Base-by-base conservation (phyloP, 2,329 filamentous ascomycete genomes). In the Shiraia sp. region DNA sequence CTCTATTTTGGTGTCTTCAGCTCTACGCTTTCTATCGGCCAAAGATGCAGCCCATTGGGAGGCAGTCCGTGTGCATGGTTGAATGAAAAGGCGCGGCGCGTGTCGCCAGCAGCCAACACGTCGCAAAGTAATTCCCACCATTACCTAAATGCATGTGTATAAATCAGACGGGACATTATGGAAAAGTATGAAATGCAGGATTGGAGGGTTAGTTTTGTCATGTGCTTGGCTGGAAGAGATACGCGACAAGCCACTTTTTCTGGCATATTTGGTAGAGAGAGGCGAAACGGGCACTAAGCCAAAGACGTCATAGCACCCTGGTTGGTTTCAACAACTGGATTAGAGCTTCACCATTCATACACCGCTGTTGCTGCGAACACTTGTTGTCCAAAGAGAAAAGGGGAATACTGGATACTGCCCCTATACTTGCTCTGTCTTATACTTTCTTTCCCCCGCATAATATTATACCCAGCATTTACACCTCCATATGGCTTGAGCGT, bases 101-200 rank as follows among this genome's bases (percentile, higher is more conserved):
- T 44, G 55, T 37, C 39, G 56, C 61, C 63, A 53, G 55, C 45
- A 53, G 36, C 19, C 19, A 22, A 51, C 31, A 24, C 51, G 47
- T 45, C 50, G 51, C 40, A 61, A 46, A 55, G 44, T 48, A 49
- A 61, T 54, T 51, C 44, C 19, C 40, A 48, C 57, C 65, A 69
- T 69, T 41, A 58, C 50, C 59, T 49, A 28, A 34, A 30, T 39
- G 43, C 38, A 38, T 40, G 49, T 29, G 45, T 56, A 58, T 57
- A 27, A 39, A 53, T 48, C 38, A 23, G 28, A 17, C 24, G 28
- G 22, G 23, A 12, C 15, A 16, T n/a, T 12, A 36, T 32, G n/a
- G 17, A 33, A 3, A n/a, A 27, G n/a, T 27, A 6, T 16, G 16
- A 10, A 12, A 12, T 25, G 31, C 24, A 23, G 23, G 12, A 31